A percentile compares a stretch with the other conserved stretches of the same genome.
Conservation (phyloP, 2,329 filamentous ascomycete genomes). For the Triangularia verruculosa region DNA sequence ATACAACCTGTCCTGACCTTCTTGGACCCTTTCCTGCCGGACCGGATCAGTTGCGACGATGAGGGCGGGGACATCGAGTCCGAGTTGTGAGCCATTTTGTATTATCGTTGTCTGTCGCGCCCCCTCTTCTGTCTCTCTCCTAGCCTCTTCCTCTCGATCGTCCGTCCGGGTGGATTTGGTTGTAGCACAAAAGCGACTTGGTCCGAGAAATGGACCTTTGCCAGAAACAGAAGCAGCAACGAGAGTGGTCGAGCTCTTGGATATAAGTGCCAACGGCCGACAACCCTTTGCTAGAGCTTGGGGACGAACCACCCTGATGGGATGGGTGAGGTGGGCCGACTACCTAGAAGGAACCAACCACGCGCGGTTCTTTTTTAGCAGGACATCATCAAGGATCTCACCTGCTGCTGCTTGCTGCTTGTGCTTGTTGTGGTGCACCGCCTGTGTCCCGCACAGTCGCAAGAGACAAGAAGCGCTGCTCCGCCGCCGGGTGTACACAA, state of each 20-base stretch:
- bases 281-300: neutral
- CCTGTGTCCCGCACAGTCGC: conserved; percentile 9
- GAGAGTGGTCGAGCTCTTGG: conserved; percentile 3
- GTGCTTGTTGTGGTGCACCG: conserved; percentile 4
- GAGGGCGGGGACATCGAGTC: conserved; percentile 19
- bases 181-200: neutral
- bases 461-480: conserved; percentile 3
- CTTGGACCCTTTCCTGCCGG: conserved; percentile 40
- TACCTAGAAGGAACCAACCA: conserved; percentile 1
- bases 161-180: neutral
- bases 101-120: neutral
- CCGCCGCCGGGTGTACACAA: conserved; percentile 2
- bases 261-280: conserved; percentile 3
- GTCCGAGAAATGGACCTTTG: neutral
- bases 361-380: conserved; percentile 11
- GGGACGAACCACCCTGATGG: neutral
- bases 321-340: neutral
- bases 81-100: conserved; percentile 23
- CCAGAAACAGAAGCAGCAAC: neutral
- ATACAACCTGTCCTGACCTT: conserved; percentile 51
- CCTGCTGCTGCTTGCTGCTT: neutral
- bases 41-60: conserved; percentile 11
- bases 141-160: neutral
- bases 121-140: neutral
- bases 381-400: conserved; percentile 7